These are phyloP conservation scores for Erysimum cheiranthoides DNA, from an alignment of 345 rosid genomes.

Conservation along the genomic window DNA sequence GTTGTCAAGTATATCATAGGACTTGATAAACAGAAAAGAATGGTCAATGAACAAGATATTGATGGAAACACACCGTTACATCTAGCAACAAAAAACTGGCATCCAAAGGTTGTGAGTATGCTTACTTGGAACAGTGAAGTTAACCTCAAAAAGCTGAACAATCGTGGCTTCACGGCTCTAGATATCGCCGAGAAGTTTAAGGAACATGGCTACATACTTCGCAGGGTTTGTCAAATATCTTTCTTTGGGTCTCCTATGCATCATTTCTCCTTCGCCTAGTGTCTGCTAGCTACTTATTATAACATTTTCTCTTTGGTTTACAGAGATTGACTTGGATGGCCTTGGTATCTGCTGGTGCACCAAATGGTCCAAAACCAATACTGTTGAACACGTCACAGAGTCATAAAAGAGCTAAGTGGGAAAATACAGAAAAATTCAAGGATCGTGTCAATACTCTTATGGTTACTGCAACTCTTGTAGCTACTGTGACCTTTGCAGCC, in stretches of 20 bases:
- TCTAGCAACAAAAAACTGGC: slow-evolving; percentile 22
- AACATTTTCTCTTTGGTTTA: neutral
- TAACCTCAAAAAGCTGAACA: neutral
- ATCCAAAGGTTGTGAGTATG: slow-evolving; percentile 19
- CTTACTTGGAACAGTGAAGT: slow-evolving; percentile 24
- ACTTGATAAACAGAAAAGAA: neutral
- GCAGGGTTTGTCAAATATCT: neutral
- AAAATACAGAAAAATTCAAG: slow-evolving; percentile 4
- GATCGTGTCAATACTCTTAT: slow-evolving; percentile 27
- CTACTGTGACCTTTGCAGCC: slow-evolving; percentile 30
- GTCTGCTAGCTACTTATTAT: too few relatives aligned
- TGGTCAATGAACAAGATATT: slow-evolving; percentile 29
- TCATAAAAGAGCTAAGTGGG: neutral
- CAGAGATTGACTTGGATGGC: slow-evolving; percentile 37
- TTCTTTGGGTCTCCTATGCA: too few relatives aligned
- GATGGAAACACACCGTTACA: slow-evolving; percentile 30
- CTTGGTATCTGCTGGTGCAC: slow-evolving; percentile 33
- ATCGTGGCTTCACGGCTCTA: slow-evolving; percentile 23
- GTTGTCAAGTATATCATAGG: slow-evolving; percentile 21
- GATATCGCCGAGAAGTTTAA: neutral
- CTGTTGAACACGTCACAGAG: neutral
- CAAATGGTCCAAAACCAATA: slow-evolving; percentile 8
- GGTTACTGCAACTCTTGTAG: slow-evolving; percentile 33
- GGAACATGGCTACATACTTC: neutral
- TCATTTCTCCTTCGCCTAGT: too few relatives aligned